phyloP scores from a whole-genome alignment of 371 early-diverging fungal species.

The Phascolomyces articulosus region DNA sequence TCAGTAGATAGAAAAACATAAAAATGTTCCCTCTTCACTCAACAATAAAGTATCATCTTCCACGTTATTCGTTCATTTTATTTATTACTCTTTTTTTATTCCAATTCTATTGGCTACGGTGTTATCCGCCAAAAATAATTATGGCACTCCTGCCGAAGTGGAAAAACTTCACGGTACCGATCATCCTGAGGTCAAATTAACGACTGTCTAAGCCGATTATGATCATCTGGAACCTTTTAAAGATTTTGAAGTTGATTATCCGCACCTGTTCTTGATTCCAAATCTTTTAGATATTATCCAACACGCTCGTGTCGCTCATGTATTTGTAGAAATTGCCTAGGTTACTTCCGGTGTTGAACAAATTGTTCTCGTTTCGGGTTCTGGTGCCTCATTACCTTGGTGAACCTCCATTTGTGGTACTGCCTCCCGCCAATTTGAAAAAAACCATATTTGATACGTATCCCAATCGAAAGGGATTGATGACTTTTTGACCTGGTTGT shows the following conservation, averaged over 20 bases:
- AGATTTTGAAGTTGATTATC: conserved; percentile 23
- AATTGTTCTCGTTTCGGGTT: no score
- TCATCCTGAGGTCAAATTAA: not conserved
- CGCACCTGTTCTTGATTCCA: conserved; percentile 34
- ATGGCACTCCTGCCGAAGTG: not conserved
- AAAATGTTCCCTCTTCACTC: no score
- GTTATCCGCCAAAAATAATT: not conserved
- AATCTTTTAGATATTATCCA: no score
- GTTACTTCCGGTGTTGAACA: no score
- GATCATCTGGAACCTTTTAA: conserved; percentile 19
- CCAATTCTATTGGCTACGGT: no score
- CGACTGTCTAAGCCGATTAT: conserved; percentile 35
- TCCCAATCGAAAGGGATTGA: conserved; percentile 20
- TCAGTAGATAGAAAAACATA: no score
- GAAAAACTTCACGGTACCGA: not conserved
- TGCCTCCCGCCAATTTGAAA: conserved; percentile 27
- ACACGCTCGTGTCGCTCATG: not conserved
- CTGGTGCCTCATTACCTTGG: no score
- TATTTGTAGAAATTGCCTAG: no score
- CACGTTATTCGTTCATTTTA: no score
- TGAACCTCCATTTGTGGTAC: no score
- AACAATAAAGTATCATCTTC: no score
- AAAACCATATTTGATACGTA: conserved; percentile 21
- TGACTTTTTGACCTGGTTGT: conserved; percentile 13
- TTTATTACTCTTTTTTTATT: no score